Evolutionary conservation across 371 early-diverging fungal genomes (phyloP), one percentile per base, ranked within the genome.

Genomic region (Blakeslea trispora): DNA sequence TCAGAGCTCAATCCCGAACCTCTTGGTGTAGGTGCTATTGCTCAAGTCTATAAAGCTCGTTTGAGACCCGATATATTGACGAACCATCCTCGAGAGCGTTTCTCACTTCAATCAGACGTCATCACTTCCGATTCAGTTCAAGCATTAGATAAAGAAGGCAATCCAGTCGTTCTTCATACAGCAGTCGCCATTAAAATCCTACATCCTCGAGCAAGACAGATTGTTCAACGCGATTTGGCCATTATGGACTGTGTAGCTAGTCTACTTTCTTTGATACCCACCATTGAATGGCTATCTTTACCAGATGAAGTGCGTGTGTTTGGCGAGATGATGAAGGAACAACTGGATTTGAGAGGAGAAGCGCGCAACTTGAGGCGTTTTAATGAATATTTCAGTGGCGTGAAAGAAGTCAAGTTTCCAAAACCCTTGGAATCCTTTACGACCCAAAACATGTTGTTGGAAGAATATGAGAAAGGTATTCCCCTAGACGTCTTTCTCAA

Each of bases 11-110:
- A 91, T 18, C 73, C 77, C 28, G 69, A 62, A 0, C 95, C 96
- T 0, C 77, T 97, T 5, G 99, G 99, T 0, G 91, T 92, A 9
- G 98, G 99, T 1, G 95, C 96, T 5, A 94, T 99, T 63, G 95
- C 97, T 0, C 98, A 97, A 74, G 98, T 97, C 56, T 84, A 89
- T 61, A 66, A 83, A 28, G 92, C 89, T 15, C 75, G 79, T 40
- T 63, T 91, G 5, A 75, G 70, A 41, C 86, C 82, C 0, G 64
- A 75, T 1, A 68, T 81, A 21, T 66, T 82, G 3, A 39, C 76
- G 22, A 18, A 52, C 1, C 45, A 54, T 21, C 35, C 56, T 5
- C n/a, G 51, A 4, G 55, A 64, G 31, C 57, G 59, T 5, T 66
- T 61, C 31, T 43, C 66, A 2, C 49, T 72, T 19, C 23, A 64